Base-by-base conservation (phyloP, 257 asterid species). In the Ballota nigra region DNA sequence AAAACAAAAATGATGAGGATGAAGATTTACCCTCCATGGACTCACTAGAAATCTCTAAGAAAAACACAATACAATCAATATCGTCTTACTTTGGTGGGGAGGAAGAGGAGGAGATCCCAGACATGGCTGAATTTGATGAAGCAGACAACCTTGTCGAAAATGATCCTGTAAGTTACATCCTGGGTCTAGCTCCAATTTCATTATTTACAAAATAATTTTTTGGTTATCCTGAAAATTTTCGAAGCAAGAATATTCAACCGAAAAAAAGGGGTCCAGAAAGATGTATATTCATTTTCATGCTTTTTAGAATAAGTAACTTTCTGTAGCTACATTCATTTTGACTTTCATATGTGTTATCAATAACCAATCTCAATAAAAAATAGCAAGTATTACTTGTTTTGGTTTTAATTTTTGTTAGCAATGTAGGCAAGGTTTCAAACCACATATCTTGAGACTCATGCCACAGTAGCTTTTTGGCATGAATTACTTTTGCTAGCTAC, bases 71-170 rank as follows among this genome's bases (percentile, higher is more conserved):
- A 31, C 93, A 80, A 74, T 79, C 99, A 53, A 86, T 92, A 40
- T 74, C 99, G 9, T 82, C 97, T 36, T 86, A 92, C 77, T 88
- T 92, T 80, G 97, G 98, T 63, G 96, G 89, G 43, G 96, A 86
- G 76, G 99, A 88, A 72, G 99, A 88, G 81, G 98, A 92, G 71
- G 94, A 92, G 18, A 92, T 95, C 78, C 99, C 98, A 26, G 99
- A 92, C 73, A 87, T 92, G 88, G 92, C 78, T 64, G 99, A 87
- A 73, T 87, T 86, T 77, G 98, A 89, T 38, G 97, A 88, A 53
- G 53, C 89, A 40, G 99, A 92, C 78, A 88, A 89, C 79, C 86
- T 92, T 61, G 80, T 86, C 68, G 98, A 89, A 79, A 75, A 89
- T 29, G 98, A 95, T 77, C 96, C 97, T 12, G 98, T 91, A 86